A percentile compares a stretch with the other conserved stretches of the same genome.
Evolutionary conservation across 73 alveolate species (phyloP).

Genomic region (Paramecium sexaurelia): DNA sequence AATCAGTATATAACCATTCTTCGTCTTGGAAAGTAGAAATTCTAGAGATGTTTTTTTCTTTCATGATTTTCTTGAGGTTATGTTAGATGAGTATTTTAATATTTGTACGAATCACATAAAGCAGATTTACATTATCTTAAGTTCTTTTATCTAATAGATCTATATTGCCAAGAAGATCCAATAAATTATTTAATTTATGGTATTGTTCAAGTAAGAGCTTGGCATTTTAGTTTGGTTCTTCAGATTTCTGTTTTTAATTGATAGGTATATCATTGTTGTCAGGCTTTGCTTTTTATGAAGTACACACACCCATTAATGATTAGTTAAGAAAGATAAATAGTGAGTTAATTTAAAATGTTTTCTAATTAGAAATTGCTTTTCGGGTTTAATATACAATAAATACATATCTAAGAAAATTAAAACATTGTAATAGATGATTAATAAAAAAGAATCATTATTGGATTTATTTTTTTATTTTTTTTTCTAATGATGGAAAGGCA

Average conservation of each 20-base stretch:
- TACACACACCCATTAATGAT: not conserved
- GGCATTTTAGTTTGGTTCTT: not conserved
- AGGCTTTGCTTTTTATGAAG: not conserved
- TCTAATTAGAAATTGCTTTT: not conserved
- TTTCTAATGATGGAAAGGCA: slow-evolving; percentile 67
- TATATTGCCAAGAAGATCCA: not conserved
- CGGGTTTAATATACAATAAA: not conserved
- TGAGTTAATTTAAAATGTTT: not conserved
- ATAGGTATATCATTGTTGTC: not conserved
- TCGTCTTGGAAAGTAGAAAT: not conserved
- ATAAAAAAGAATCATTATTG: not conserved
- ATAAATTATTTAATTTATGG: not conserved
- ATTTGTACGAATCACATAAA: not conserved
- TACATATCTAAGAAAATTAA: not conserved
- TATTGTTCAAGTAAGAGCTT: not conserved
- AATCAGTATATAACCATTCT: not conserved
- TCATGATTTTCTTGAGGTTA: slow-evolving; percentile 2
- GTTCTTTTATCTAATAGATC: not conserved
- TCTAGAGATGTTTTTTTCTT: not conserved
- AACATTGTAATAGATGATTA: not conserved
- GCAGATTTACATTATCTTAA: not conserved
- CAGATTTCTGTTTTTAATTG: not conserved
- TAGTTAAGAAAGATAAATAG: not conserved
- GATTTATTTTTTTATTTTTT: not conserved
- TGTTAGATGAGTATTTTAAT: not conserved